phyloP scores from a whole-genome alignment of 495 filamentous ascomycete species.

The Rostrohypoxylon terebratum region DNA sequence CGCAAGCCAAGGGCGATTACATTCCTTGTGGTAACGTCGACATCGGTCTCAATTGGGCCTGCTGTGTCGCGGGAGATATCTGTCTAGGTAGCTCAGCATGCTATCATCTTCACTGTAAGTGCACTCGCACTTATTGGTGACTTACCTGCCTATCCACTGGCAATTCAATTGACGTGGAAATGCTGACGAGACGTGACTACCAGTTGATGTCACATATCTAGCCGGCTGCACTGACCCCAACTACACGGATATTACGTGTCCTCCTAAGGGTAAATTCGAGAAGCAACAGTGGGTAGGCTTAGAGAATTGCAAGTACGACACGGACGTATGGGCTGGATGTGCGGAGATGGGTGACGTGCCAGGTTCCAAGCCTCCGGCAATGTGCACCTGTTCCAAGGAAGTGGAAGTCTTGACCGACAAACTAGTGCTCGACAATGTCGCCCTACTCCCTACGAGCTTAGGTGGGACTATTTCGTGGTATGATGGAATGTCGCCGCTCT shows the following conservation, averaged over 20 bases:
- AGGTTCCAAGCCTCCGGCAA: conserved; percentile 25
- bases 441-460: conserved; percentile 35
- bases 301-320: conserved; percentile 40
- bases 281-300: conserved; percentile 49
- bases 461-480: conserved; percentile 50
- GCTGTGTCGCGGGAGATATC: conserved; percentile 45
- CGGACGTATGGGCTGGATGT: conserved; percentile 38
- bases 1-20: conserved; percentile 22
- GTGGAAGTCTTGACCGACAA: conserved; percentile 40
- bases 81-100: conserved; percentile 41
- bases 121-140: neutral
- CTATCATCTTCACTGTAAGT: conserved; percentile 36
- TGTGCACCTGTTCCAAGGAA: conserved; percentile 42
- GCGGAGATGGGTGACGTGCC: conserved; percentile 28
- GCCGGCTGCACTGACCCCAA: conserved; percentile 48
- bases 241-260: conserved; percentile 42
- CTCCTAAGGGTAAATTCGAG: conserved; percentile 36
- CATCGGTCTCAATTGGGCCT: conserved; percentile 42
- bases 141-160: neutral
- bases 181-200: neutral
- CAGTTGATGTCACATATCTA: conserved; percentile 46
- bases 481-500: conserved; percentile 24
- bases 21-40: conserved; percentile 56
- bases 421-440: conserved; percentile 41
- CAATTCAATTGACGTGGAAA: neutral